phyloP scores from a whole-genome alignment of 2,329 filamentous ascomycete genomes.

The Curvularia hawaiiensis region DNA sequence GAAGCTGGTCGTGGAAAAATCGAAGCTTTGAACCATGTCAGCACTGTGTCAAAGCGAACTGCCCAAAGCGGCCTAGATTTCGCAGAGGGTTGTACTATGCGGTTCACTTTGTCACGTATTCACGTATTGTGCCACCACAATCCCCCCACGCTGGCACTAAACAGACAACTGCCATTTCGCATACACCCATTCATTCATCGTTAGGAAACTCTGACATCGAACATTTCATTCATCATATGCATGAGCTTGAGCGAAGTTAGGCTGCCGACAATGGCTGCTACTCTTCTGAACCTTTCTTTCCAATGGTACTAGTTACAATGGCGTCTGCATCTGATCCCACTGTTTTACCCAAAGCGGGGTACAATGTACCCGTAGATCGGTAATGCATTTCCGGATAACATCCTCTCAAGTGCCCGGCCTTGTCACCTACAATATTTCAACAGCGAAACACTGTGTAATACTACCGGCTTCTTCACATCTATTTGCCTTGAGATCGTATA shows the following conservation, averaged over 20 bases:
- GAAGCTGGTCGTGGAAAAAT: conserved; percentile 26
- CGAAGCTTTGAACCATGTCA: conserved; percentile 32
- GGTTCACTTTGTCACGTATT: background rate
- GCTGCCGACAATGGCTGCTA: too few relatives aligned
- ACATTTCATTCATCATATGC: background rate
- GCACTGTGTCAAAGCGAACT: background rate
- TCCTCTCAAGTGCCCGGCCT: background rate
- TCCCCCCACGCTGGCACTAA: background rate
- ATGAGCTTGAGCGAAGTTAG: background rate
- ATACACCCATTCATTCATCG: background rate
- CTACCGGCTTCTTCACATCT: background rate
- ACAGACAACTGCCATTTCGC: background rate
- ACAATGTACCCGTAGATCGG: background rate
- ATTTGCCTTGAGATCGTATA: background rate
- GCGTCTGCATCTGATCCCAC: too few relatives aligned
- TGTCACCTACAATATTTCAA: background rate
- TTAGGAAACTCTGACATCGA: background rate
- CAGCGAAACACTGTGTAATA: background rate
- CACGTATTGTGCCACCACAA: background rate
- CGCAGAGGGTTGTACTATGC: background rate
- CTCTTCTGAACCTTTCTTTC: background rate
- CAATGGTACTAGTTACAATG: background rate
- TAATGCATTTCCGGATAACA: conserved; percentile 5
- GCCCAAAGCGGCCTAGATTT: background rate
- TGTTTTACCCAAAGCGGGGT: background rate